These are phyloP conservation scores for Hypoxylon sp. DNA, from an alignment of 2,329 filamentous ascomycete genomes.

Conservation along the genomic window DNA sequence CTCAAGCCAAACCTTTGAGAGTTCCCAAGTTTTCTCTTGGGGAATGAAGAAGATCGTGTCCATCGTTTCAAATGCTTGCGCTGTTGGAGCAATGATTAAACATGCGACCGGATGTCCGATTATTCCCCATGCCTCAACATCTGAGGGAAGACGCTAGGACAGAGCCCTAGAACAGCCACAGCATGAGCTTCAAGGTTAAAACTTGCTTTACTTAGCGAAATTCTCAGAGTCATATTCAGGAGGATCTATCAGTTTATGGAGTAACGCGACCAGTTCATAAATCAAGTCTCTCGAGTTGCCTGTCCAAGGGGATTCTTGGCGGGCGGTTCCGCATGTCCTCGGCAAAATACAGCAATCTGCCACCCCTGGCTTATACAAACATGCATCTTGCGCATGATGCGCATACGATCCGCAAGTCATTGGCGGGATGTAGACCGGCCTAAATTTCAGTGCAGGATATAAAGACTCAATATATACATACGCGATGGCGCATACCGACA, in stretches of 20 bases:
- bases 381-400: constrained; percentile 27
- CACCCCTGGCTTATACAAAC: constrained; percentile 28
- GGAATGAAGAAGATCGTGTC: constrained; percentile 5
- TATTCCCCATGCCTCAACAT: not conserved
- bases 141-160: not conserved
- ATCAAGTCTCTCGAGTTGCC: constrained; percentile 21
- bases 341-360: constrained; percentile 37
- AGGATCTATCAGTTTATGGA: constrained; percentile 11
- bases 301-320: constrained; percentile 28
- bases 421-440: constrained; percentile 6
- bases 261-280: constrained; percentile 20
- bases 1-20: constrained; percentile 2
- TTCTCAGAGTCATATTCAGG: constrained; percentile 2
- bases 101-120: constrained; percentile 15
- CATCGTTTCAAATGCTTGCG: constrained; percentile 1
- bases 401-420: constrained; percentile 23
- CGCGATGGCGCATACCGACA: constrained; percentile 7
- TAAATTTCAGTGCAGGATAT: constrained; percentile 9
- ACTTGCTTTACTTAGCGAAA: constrained; percentile 1
- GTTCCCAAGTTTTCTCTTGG: not conserved
- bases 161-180: not conserved
- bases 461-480: constrained; percentile 14
- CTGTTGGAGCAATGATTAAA: not conserved
- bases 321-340: constrained; percentile 35
- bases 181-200: not conserved